Evolutionary conservation across 257 asterid species (phyloP).

Genomic region (Capsicum pubescens): DNA sequence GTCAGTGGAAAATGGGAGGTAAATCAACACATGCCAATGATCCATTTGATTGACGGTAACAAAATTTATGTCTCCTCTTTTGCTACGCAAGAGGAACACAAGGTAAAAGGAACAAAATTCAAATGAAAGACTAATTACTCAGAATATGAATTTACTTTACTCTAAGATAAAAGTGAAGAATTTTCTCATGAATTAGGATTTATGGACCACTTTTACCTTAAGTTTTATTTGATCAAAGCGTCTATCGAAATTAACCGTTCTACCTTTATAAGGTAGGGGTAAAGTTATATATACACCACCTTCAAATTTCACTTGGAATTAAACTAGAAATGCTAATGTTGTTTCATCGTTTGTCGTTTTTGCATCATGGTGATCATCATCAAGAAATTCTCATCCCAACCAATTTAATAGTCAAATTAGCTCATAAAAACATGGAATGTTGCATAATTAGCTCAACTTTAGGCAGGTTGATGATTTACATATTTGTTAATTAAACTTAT

Average conservation of each 20-base stretch:
- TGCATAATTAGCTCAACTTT: too few species aligned
- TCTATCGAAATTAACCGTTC: too few species aligned
- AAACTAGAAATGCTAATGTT: too few species aligned
- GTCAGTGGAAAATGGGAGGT: background rate
- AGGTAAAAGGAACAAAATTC: background rate
- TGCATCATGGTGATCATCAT: background rate
- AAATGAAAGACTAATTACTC: too few species aligned
- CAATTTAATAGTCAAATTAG: too few species aligned
- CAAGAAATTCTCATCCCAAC: background rate
- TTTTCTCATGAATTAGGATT: background rate
- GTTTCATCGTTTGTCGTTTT: background rate
- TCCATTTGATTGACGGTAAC: constrained; percentile 2
- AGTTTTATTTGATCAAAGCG: too few species aligned
- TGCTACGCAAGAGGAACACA: background rate
- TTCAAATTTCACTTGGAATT: too few species aligned
- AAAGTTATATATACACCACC: too few species aligned
- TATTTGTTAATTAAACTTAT: too few species aligned
- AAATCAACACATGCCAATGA: background rate
- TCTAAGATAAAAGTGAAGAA: background rate
- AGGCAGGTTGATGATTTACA: too few species aligned
- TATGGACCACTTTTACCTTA: background rate
- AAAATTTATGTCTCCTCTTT: background rate
- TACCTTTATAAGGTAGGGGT: too few species aligned
- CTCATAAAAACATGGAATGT: too few species aligned
- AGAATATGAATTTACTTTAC: background rate